Evolutionary conservation across 202 grass and related monocot species (phyloP).

Genomic region (Eragrostis tef): DNA sequence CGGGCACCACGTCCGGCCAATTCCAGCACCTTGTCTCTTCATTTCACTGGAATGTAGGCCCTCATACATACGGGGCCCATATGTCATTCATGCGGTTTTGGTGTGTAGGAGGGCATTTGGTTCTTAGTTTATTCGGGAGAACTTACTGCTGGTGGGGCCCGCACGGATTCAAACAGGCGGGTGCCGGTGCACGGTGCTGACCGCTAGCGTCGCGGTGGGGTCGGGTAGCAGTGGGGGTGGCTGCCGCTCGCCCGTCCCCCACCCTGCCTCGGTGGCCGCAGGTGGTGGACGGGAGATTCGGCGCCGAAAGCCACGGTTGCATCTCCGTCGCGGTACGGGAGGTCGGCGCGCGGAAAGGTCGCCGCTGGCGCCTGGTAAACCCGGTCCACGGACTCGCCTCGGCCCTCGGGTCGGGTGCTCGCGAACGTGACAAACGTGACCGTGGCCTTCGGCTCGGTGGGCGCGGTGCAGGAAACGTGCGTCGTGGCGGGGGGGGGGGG

Average conservation of each 20-base stretch:
- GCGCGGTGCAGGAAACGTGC: background rate
- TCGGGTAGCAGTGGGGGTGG: background rate
- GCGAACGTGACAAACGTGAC: conserved; percentile 13
- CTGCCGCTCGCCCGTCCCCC: background rate
- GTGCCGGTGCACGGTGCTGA: conserved; percentile 40
- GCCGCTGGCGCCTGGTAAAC: conserved; percentile 11
- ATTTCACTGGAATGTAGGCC: background rate
- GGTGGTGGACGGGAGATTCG: conserved; percentile 50
- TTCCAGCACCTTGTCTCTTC: background rate
- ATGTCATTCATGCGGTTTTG: accelerated
- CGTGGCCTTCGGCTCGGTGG: background rate
- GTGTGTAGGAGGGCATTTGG: accelerated
- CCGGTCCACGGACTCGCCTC: background rate
- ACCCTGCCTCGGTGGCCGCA: conserved; percentile 36
- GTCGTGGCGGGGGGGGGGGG: conserved; percentile 13
- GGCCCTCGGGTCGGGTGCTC: accelerated
- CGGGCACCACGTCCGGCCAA: conserved; percentile 31
- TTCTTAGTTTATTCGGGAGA: background rate
- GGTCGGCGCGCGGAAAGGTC: conserved; percentile 47
- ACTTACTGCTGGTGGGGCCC: conserved; percentile 44
- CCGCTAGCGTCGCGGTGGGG: conserved; percentile 52
- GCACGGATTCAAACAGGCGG: conserved; percentile 52
- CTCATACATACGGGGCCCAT: accelerated
- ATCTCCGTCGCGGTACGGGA: conserved; percentile 46
- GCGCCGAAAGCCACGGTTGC: conserved; percentile 62